Base-by-base conservation (phyloP, 805 yeast species). In the Lipomyces anomalus region DNA sequence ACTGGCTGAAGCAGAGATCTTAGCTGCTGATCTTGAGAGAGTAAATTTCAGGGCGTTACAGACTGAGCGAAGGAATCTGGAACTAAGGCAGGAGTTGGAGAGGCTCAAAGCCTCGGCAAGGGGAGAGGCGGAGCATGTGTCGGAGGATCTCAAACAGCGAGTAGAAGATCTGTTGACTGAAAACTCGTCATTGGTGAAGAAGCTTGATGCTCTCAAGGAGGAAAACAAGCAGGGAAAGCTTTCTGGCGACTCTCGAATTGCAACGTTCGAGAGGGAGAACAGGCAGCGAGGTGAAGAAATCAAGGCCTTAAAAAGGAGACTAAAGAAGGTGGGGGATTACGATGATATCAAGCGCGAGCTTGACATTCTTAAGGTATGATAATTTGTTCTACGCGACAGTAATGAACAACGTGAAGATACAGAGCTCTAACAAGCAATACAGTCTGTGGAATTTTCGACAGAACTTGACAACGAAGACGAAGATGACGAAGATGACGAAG, bases 301-400 rank as follows among this genome's bases (percentile, higher is more conserved):
- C 22, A 68, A 67, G 6, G 60, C 62, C 3, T 66, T 84, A 53
- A 76, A 75, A 57, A 65, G 67, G 22, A 74, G 75, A 45, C 59
- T 82, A 36, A 66, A 67, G 2, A 62, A 68, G 26, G 76, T 79
- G 42, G 66, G 72, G 2, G 95, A 88, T 60, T 88, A 89, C 63
- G 88, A 84, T 42, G 88, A 85, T 50, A 61, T 88, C 39, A 87
- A 86, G 61, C 75, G 77, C 40, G 96, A 89, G 58, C 68, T 89
- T 53, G 75, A 73, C 17, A 75, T 87, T 22, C 62, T 88, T 49
- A 79, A 82, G 60, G 80, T 81, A 52, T 80, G 87, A 32, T 86
- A 84, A 57, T 83, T 87, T 65, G 3, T 64, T 53, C 67, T 67
- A 26, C 68, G 66, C 13, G 69, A 61, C 3, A 69, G 65, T 21